Conservation (phyloP, 2,329 filamentous ascomycete species). For the Calycina herbarum region DNA sequence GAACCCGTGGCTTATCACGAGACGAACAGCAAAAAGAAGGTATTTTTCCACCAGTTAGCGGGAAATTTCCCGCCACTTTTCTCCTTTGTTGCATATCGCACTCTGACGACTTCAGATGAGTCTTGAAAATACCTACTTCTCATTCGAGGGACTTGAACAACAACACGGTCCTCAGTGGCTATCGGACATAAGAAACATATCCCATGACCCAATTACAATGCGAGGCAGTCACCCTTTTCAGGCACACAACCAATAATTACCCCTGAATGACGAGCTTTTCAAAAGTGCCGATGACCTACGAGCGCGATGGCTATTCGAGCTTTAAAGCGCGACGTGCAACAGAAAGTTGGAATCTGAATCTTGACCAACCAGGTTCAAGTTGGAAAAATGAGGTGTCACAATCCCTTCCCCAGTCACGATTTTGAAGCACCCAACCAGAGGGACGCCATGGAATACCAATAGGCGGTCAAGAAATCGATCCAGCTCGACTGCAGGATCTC, state of each 20-base stretch:
- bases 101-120: conserved; percentile 4
- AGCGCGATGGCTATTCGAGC: conserved; percentile 11
- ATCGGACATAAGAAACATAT: conserved; percentile 1
- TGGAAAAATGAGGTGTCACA: conserved; percentile 2
- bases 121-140: neutral
- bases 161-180: neutral
- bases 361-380: conserved; percentile 2
- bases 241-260: conserved; percentile 4
- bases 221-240: conserved; percentile 7
- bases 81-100: conserved; percentile 1
- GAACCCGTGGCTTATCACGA: neutral
- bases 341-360: conserved; percentile 7
- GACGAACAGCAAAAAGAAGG: neutral
- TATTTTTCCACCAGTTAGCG: conserved; percentile 3
- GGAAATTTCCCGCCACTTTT: neutral
- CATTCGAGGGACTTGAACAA: conserved; percentile 1
- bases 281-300: conserved; percentile 10
- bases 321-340: conserved; percentile 11
- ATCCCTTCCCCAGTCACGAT: neutral
- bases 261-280: conserved; percentile 6
- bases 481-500: neutral
- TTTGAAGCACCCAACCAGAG: neutral
- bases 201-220: conserved; percentile 7
- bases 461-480: neutral
- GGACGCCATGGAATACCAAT: neutral